Conservation (phyloP, 805 yeast species). For the Candida chilensis region DNA sequence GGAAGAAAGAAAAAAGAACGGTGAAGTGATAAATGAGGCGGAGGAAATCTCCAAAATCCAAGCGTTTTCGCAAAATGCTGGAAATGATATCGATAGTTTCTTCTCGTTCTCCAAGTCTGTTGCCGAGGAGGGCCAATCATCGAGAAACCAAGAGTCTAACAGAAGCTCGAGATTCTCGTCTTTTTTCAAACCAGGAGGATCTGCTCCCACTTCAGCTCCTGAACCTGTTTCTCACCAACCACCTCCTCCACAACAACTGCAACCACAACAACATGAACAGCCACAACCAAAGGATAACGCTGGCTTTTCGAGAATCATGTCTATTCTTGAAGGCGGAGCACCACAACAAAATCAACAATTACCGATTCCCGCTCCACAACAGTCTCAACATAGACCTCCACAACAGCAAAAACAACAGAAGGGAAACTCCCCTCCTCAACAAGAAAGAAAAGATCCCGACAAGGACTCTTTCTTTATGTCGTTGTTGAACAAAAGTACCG, state of each 20-base stretch:
- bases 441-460: constrained; percentile 3
- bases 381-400: constrained; percentile 1
- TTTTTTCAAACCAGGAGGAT: constrained; percentile 5
- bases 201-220: constrained; percentile 1
- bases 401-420: constrained; percentile 2
- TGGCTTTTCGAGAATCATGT: not conserved
- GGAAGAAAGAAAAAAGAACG: constrained; percentile 38
- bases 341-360: constrained; percentile 1
- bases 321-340: not conserved
- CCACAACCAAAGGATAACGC: too few relatives aligned
- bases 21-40: constrained; percentile 16
- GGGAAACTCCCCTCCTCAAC: constrained; percentile 1
- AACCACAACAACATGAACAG: too few relatives aligned
- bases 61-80: constrained; percentile 10
- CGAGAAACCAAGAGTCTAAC: constrained; percentile 1
- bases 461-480: constrained; percentile 40
- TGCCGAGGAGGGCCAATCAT: not conserved
- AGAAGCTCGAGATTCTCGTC: constrained; percentile 8
- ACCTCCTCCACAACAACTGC: constrained; percentile 4
- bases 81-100: constrained; percentile 33
- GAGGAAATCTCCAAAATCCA: constrained; percentile 3
- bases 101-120: constrained; percentile 21
- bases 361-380: not conserved
- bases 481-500: constrained; percentile 25
- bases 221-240: constrained; percentile 2